Base-by-base conservation (phyloP, 2,329 filamentous ascomycete species). In the Ophiostoma australiae region DNA sequence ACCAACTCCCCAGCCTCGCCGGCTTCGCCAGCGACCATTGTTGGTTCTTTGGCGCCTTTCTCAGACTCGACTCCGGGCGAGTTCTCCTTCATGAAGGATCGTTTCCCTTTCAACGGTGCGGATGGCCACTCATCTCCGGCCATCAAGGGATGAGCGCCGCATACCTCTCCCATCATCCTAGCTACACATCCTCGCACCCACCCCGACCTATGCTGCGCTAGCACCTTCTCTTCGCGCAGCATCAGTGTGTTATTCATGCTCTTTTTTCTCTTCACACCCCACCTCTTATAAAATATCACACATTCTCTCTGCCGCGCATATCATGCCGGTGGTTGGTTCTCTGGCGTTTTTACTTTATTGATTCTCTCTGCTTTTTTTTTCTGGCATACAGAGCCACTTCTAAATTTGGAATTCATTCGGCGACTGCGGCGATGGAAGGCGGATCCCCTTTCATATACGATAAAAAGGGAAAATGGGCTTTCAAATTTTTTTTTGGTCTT, bases 81-180 rank as follows among this genome's bases (percentile, higher is more conserved):
- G 69, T 78, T 79, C 69, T 75, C 80, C 44, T 83, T 81, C 71
- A 74, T 81, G 74, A 79, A 80, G 76, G 82, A 84, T 72, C 82
- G 81, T 70, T 86, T 86, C 73, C 84, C 83, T 20, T 83, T 83
- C 68, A 82, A 79, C 77, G 79, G 80, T 65, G 74, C 82, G 70
- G 84, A 86, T 72, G 76, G 83, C 76, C 82, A 86, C 78, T 76
- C 82, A 23, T 27, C 33, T 65, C 83, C 84, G 76, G 84, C 84
- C 61, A 87, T 82, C 73, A 79, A 78, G 75, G 79, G 81, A 70
- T 82, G 75, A 68, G 33, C 2, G 13, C 3, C 15, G 37, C 58
- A 55, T 7, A 31, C n/a, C 15, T 15, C 37, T 27, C 27, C 31
- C 37, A 52, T 27, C 7, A n/a, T 41, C 37, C 10, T 72, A 41